Evolutionary conservation across 306 rosid species (phyloP).

Genomic region (Medicago lupulina): DNA sequence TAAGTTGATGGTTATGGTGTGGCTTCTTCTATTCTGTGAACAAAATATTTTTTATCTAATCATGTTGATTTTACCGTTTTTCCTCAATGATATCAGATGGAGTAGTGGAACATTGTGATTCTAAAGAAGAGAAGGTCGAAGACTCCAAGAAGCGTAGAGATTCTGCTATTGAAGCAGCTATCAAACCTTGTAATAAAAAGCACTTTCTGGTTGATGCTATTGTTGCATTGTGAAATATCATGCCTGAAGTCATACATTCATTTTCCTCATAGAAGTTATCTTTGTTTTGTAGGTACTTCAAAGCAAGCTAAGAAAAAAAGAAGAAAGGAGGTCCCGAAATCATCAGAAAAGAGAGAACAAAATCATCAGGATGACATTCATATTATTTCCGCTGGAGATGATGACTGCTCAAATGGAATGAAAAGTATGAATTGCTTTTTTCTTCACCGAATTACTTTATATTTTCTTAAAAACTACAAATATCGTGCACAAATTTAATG

Average conservation of each 20-base stretch:
- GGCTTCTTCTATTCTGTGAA: neutral
- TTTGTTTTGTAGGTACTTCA: slow-evolving; percentile 57
- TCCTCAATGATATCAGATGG: slow-evolving; percentile 33
- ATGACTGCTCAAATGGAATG: slow-evolving; percentile 60
- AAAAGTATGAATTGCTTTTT: slow-evolving; percentile 50
- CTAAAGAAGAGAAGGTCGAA: slow-evolving; percentile 19
- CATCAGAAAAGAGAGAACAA: slow-evolving; percentile 39
- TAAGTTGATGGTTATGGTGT: slow-evolving; percentile 29
- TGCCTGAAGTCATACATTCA: slow-evolving; percentile 23
- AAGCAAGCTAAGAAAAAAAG: slow-evolving; percentile 61
- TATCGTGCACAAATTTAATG: neutral
- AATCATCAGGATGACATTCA: slow-evolving; percentile 43
- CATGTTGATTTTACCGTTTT: neutral
- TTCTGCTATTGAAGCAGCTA: slow-evolving; percentile 32
- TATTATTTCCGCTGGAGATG: slow-evolving; percentile 54
- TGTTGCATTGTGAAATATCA: slow-evolving; percentile 6
- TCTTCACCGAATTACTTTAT: slow-evolving; percentile 4
- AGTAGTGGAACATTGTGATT: slow-evolving; percentile 20
- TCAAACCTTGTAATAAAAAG: slow-evolving; percentile 32
- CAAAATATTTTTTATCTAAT: neutral
- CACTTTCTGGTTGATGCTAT: neutral
- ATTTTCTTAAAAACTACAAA: slow-evolving; percentile 13
- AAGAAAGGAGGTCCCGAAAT: slow-evolving; percentile 47
- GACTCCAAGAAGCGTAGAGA: slow-evolving; percentile 25
- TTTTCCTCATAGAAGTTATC: neutral